A percentile compares a stretch with the other conserved stretches of the same genome.
phyloP scores from a whole-genome alignment of 2,329 filamentous ascomycete genomes.

The Phaeosphaeria sp. region DNA sequence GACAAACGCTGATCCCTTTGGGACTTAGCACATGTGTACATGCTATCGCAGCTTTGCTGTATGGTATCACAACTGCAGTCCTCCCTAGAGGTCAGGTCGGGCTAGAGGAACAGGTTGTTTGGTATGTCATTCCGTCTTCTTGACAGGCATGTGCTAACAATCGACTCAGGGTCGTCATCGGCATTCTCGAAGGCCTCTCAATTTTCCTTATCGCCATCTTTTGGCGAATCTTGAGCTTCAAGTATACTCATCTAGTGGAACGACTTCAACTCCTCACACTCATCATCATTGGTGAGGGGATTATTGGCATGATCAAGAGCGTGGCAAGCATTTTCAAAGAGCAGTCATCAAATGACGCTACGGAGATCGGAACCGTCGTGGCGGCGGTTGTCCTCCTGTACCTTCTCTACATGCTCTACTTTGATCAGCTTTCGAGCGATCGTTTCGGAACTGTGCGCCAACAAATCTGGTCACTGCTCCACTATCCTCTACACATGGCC shows the following conservation, averaged over 20 bases:
- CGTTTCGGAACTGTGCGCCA: slow-evolving; percentile 61
- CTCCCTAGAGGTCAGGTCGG: slow-evolving; percentile 17
- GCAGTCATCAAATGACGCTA: slow-evolving; percentile 22
- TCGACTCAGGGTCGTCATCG: slow-evolving; percentile 20
- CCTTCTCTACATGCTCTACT: slow-evolving; percentile 68
- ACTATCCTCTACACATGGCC: slow-evolving; percentile 67
- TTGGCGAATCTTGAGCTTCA: slow-evolving; percentile 63
- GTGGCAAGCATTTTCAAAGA: slow-evolving; percentile 32
- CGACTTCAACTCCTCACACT: slow-evolving; percentile 66
- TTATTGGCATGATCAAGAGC: slow-evolving; percentile 61
- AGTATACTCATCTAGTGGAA: slow-evolving; percentile 65
- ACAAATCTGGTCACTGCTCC: slow-evolving; percentile 61
- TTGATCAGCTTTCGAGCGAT: slow-evolving; percentile 58
- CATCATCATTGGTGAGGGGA: slow-evolving; percentile 69
- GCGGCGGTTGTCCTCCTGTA: slow-evolving; percentile 25
- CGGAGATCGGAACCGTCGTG: slow-evolving; percentile 28
- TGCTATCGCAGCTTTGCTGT: slow-evolving; percentile 16
- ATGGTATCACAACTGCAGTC: slow-evolving; percentile 19
- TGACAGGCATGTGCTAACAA: slow-evolving; percentile 1
- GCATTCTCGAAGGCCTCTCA: slow-evolving; percentile 26
- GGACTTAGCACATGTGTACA: slow-evolving; percentile 25
- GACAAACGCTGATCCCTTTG: slow-evolving; percentile 25
- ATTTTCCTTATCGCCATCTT: slow-evolving; percentile 32
- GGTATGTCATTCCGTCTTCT: slow-evolving; percentile 8
- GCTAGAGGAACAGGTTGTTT: slow-evolving; percentile 23